These are phyloP conservation scores for Xylaria sp. DNA, from an alignment of 2,329 filamentous ascomycete species.

Conservation along the genomic window DNA sequence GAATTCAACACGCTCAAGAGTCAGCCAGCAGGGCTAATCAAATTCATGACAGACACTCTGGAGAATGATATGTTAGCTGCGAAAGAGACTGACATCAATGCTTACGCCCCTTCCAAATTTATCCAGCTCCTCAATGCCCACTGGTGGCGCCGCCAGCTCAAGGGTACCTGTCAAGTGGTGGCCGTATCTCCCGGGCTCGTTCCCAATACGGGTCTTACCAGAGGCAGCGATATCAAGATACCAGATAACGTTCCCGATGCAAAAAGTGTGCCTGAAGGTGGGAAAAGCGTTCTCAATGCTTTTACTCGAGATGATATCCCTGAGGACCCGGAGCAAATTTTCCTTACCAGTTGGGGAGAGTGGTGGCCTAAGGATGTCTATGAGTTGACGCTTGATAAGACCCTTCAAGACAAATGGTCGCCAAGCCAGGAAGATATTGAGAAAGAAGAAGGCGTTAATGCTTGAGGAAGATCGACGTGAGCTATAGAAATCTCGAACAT, in stretches of 20 bases:
- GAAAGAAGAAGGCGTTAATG: slow-evolving; percentile 51
- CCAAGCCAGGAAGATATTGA: slow-evolving; percentile 60
- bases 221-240: slow-evolving; percentile 47
- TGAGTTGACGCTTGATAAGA: slow-evolving; percentile 55
- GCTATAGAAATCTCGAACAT: neutral
- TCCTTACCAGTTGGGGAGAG: slow-evolving; percentile 66
- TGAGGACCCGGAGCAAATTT: slow-evolving; percentile 62
- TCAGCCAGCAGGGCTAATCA: slow-evolving; percentile 12
- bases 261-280: slow-evolving; percentile 60
- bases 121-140: slow-evolving; percentile 61
- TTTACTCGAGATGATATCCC: slow-evolving; percentile 59
- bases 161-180: slow-evolving; percentile 56
- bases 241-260: slow-evolving; percentile 56
- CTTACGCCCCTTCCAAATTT: slow-evolving; percentile 62
- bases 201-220: slow-evolving; percentile 57
- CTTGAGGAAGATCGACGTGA: slow-evolving; percentile 7
- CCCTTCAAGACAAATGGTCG: slow-evolving; percentile 63
- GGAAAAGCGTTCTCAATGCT: slow-evolving; percentile 57
- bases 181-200: slow-evolving; percentile 65
- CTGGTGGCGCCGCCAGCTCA: slow-evolving; percentile 66
- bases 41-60: slow-evolving; percentile 37
- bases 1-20: neutral
- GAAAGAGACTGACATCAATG: slow-evolving; percentile 48
- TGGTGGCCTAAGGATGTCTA: slow-evolving; percentile 62
- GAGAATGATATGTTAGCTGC: slow-evolving; percentile 48